Percentiles rank a stretch among this genome's conserved stretches.
phyloP scores from a whole-genome alignment of 2,329 filamentous ascomycete species.

The Fusarium lyarnte region DNA sequence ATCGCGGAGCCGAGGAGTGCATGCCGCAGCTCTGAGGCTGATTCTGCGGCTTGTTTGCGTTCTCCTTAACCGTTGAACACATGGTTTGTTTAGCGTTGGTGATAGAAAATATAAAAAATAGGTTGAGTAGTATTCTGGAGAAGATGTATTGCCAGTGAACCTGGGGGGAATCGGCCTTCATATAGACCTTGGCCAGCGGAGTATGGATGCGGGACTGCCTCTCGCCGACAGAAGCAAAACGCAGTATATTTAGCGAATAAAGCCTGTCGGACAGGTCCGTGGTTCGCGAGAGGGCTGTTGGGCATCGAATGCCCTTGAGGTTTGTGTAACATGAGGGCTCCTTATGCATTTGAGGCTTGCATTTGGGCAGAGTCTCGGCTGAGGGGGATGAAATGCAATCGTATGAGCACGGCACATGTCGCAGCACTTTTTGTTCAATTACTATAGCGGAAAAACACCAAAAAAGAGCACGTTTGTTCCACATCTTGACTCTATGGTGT shows the following conservation, averaged over 20 bases:
- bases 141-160: background rate
- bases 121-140: background rate
- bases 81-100: background rate
- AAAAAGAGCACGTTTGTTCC: background rate
- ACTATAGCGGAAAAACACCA: accelerated
- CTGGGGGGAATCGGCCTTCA: background rate
- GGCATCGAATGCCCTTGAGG: background rate
- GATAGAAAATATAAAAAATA: background rate
- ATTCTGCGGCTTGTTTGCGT: background rate
- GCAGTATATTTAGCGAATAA: accelerated
- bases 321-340: background rate
- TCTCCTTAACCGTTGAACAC: background rate
- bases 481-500: background rate
- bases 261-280: accelerated
- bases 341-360: background rate
- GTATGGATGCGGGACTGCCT: accelerated
- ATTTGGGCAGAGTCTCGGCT: background rate
- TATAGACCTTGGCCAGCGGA: background rate
- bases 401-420: background rate
- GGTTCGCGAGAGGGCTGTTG: background rate
- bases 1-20: background rate
- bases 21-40: background rate
- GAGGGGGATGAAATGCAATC: background rate
- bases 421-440: background rate
- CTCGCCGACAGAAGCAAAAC: background rate